Evolutionary conservation across 1,139 yeast species (phyloP).

Genomic region (Lodderomyces oxycetoniae): DNA sequence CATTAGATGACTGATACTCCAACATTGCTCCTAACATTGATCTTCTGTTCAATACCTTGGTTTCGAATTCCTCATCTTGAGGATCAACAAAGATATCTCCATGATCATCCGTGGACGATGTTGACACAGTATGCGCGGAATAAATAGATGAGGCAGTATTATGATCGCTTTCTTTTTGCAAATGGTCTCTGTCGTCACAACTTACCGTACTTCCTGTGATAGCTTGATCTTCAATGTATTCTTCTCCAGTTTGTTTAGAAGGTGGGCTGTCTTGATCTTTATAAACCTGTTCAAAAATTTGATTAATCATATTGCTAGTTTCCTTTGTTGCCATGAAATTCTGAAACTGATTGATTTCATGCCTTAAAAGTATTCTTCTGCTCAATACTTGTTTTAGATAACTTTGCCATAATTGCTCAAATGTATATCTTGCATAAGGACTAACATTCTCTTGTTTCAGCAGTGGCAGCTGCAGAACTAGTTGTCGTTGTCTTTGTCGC

Average conservation of each 20-base stretch:
- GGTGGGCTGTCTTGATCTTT: not conserved
- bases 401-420: conserved; percentile 33
- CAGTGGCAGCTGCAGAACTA: no score
- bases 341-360: conserved; percentile 38
- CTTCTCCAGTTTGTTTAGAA: not conserved
- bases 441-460: not conserved
- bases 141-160: conserved; percentile 6
- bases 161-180: not conserved
- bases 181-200: not conserved
- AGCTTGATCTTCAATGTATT: conserved; percentile 1
- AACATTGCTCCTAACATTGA: conserved; percentile 46
- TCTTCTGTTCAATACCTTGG: conserved; percentile 27
- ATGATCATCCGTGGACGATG: conserved; percentile 3
- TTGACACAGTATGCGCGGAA: conserved; percentile 1
- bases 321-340: conserved; percentile 20
- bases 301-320: conserved; percentile 4
- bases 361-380: conserved; percentile 39
- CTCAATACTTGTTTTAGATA: conserved; percentile 35
- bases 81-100: conserved; percentile 7
- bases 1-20: conserved; percentile 31
- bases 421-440: not conserved
- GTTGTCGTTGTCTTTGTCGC: not conserved
- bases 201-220: not conserved
- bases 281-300: conserved; percentile 4
- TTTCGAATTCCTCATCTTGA: conserved; percentile 12